Base-by-base conservation (phyloP, 805 yeast species). In the Torulaspora delbrueckii region DNA sequence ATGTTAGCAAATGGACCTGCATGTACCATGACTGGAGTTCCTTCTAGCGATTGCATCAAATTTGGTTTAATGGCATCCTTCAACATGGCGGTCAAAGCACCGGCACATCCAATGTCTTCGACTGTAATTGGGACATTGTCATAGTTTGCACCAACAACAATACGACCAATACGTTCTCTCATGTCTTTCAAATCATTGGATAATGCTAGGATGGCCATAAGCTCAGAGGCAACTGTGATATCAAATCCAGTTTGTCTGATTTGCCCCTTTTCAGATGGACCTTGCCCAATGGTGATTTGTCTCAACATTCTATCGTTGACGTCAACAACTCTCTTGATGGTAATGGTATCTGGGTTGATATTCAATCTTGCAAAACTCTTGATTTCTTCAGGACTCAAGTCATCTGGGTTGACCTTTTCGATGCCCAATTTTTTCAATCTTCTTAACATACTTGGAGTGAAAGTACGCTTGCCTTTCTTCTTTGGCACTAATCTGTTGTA, bases 1-100 rank as follows among this genome's bases (percentile, higher is more conserved):
- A 91, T 91, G 70, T 91, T 91, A 55, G 98, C 98, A 67, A 91
- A 91, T 24, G 98, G 98, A 52, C 98, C 98, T 33, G 97, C 97
- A 65, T 91, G 98, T 14, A 91, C 96, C 61, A 91, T 81, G 22
- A 91, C 98, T 5, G 98, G 98, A 6, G 97, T 90, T 49, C 98
- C 98, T 70, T 91, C 97, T 51, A 91, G 76, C 41, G 97, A 87
- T 70, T 91, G 98, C 98, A 91, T 91, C 65, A 91, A 69, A 65
- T 87, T 91, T 55, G 98, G 98, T 72, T 90, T 91, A 65, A 91
- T 82, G 19, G 98, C 96, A 64, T 91, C 98, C 71, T 89, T 91
- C 76, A 91, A 74, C 60, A 91, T 75, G 9, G 98, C 97, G 40
- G 97, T 84, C 51, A 91, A 71, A 13, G 98, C 98, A 60, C 98